These are phyloP conservation scores for Globisporangium iwayamae DNA, from an alignment of 352 stramenopile genomes.

Conservation along the genomic window DNA sequence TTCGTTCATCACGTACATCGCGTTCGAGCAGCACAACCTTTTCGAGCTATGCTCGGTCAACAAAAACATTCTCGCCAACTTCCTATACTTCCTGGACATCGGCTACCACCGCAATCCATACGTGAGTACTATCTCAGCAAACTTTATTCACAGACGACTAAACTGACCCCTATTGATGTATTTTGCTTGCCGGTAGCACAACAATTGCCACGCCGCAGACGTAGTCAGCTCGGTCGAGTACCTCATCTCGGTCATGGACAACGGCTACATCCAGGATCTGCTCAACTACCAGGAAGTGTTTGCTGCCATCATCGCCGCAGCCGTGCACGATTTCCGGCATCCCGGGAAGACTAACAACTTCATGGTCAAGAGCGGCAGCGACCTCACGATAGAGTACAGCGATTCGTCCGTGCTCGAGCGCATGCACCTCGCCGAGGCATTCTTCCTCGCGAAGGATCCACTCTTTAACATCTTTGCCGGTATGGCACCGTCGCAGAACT, in stretches of 20 bases:
- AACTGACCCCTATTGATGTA: not conserved
- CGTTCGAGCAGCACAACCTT: constrained; percentile 81
- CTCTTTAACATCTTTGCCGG: constrained; percentile 76
- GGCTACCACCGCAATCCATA: constrained; percentile 82
- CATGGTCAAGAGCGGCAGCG: constrained; percentile 69
- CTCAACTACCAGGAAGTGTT: constrained; percentile 83
- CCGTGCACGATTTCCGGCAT: constrained; percentile 83
- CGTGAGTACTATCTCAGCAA: constrained; percentile 29
- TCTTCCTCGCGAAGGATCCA: constrained; percentile 64
- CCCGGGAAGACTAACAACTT: constrained; percentile 87
- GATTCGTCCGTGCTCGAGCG: constrained; percentile 81
- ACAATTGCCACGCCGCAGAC: constrained; percentile 75
- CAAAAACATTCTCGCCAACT: constrained; percentile 74
- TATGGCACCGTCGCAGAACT: constrained; percentile 46
- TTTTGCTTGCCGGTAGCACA: constrained; percentile 41
- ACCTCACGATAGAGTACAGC: constrained; percentile 79
- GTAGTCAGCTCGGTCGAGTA: constrained; percentile 82
- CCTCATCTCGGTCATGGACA: constrained; percentile 76
- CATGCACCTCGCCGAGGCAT: constrained; percentile 84
- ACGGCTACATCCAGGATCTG: constrained; percentile 74
- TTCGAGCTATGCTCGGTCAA: constrained; percentile 72
- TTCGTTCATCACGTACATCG: constrained; percentile 80
- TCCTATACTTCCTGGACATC: constrained; percentile 76
- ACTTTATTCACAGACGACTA: not conserved
- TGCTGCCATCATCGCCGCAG: constrained; percentile 70